These are phyloP conservation scores for Fusarium temperatum DNA, from an alignment of 2,329 filamentous ascomycete genomes.

Conservation along the genomic window DNA sequence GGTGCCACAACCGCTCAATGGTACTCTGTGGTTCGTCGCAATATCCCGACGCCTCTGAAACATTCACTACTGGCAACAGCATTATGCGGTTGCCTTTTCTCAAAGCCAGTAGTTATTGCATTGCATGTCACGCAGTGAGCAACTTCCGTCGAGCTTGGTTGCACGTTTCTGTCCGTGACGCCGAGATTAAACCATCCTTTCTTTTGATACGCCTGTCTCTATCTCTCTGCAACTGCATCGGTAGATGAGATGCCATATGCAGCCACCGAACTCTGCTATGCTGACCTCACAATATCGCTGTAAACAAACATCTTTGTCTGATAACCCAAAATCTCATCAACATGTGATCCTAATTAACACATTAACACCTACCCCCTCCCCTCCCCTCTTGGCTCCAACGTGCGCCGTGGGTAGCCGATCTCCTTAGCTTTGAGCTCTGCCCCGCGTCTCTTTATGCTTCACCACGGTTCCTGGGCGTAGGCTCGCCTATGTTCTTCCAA, in stretches of 20 bases:
- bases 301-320: constrained; percentile 20
- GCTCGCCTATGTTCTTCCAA: constrained; percentile 31
- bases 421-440: constrained; percentile 24
- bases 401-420: constrained; percentile 39
- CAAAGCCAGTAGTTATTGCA: constrained; percentile 4
- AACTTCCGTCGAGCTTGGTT: not conserved
- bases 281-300: constrained; percentile 18
- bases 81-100: constrained; percentile 4
- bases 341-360: constrained; percentile 33
- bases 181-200: constrained; percentile 17
- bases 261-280: constrained; percentile 13
- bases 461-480: constrained; percentile 23
- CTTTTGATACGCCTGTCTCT: constrained; percentile 32
- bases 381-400: not conserved
- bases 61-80: not conserved
- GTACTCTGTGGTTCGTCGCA: constrained; percentile 1
- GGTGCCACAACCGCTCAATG: not conserved
- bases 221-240: not conserved
- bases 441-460: constrained; percentile 15
- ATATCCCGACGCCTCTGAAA: constrained; percentile 5
- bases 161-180: constrained; percentile 11
- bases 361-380: constrained; percentile 19
- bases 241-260: constrained; percentile 1
- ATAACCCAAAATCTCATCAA: constrained; percentile 12
- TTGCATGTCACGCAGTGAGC: constrained; percentile 19